phyloP scores from a whole-genome alignment of 2,329 filamentous ascomycete genomes.

The Microcyclospora pomicola region DNA sequence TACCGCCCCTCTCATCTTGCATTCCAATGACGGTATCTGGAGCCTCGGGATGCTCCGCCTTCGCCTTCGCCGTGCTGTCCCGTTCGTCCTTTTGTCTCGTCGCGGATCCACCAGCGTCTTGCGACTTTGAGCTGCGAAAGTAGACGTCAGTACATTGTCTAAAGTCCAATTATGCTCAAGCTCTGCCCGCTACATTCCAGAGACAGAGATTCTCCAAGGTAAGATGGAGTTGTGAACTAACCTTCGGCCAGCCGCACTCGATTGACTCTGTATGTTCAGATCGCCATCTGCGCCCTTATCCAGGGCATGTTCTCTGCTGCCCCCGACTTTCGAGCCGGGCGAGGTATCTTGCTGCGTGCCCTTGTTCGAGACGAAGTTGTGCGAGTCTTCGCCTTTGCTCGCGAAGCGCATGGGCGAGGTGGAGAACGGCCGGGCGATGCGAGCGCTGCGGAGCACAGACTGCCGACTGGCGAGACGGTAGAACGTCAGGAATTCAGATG shows the following conservation, averaged over 20 bases:
- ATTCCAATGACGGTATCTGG: constrained; percentile 34
- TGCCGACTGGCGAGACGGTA: constrained; percentile 16
- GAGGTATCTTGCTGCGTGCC: constrained; percentile 7
- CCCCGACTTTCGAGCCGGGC: constrained; percentile 6
- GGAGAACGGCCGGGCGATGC: constrained; percentile 1
- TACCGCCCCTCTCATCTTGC: constrained; percentile 37
- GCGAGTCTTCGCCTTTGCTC: constrained; percentile 1
- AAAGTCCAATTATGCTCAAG: not conserved
- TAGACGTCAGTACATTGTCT: constrained; percentile 1
- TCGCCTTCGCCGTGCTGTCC: constrained; percentile 27
- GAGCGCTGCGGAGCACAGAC: not conserved
- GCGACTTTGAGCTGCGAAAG: constrained; percentile 14
- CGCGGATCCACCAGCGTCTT: constrained; percentile 27
- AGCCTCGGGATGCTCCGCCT: constrained; percentile 35
- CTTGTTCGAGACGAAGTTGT: constrained; percentile 6
- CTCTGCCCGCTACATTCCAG: not conserved
- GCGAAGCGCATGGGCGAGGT: constrained; percentile 1
- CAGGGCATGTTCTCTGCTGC: constrained; percentile 12
- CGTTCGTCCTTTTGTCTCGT: constrained; percentile 26
- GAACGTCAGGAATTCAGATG: constrained; percentile 27
- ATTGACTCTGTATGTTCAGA: constrained; percentile 12
- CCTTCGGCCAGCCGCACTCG: constrained; percentile 8
- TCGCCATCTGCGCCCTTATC: constrained; percentile 12
- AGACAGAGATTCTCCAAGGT: not conserved
- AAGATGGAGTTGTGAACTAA: constrained; percentile 5